A percentile compares a stretch with the other conserved stretches of the same genome.
Conservation (phyloP, 2,329 filamentous ascomycete genomes). For the Lasiodiplodia gonubiensis region DNA sequence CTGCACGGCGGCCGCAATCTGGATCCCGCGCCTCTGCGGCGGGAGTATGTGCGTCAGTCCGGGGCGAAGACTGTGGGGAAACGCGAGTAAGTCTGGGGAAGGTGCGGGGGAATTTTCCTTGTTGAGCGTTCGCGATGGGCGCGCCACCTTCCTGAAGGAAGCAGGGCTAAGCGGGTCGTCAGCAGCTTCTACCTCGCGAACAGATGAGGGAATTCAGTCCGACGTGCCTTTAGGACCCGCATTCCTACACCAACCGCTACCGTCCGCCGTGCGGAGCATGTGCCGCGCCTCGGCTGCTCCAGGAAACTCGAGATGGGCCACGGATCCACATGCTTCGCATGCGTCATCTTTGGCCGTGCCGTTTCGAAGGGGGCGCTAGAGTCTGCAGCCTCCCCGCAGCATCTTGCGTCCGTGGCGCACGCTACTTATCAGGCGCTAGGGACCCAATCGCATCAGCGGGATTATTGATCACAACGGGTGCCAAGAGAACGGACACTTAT, state of each 20-base stretch:
- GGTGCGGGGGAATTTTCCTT: not conserved
- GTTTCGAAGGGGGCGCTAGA: not conserved
- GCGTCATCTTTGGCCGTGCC: not conserved
- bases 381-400: not conserved
- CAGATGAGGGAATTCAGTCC: not conserved
- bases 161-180: not conserved
- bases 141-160: constrained; percentile 2
- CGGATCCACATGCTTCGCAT: not conserved
- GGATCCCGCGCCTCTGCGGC: constrained; percentile 7
- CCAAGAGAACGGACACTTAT: not conserved
- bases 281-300: not conserved
- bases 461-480: not conserved
- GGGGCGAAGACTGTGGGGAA: constrained; percentile 20
- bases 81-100: constrained; percentile 12
- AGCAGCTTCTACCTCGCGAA: not conserved
- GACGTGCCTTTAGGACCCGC: not conserved
- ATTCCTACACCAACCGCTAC: not conserved
- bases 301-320: not conserved
- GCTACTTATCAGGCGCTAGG: not conserved
- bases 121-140: not conserved
- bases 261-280: not conserved
- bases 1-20: constrained; percentile 2
- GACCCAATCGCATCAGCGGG: constrained; percentile 3
- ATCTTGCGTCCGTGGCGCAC: not conserved
- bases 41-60: constrained; percentile 11